phyloP scores from a whole-genome alignment of 352 stramenopile genomes.

The Sclerospora graminicola region DNA sequence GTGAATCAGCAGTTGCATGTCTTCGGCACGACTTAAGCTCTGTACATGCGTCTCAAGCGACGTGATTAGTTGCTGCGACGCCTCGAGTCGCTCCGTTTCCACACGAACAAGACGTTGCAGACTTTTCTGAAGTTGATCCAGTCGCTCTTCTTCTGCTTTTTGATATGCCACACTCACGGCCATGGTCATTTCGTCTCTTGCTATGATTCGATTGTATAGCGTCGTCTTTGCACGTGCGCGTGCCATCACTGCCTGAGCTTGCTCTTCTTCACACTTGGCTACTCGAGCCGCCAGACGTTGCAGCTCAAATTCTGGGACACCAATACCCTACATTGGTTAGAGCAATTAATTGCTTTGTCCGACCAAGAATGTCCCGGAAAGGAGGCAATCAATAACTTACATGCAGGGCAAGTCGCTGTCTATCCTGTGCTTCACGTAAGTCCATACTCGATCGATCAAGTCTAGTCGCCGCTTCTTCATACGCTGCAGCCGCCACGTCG shows the following conservation, averaged over 20 bases:
- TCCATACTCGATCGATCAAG: slow-evolving; percentile 33
- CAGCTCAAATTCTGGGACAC: slow-evolving; percentile 73
- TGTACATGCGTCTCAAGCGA: slow-evolving; percentile 49
- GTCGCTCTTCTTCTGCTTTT: slow-evolving; percentile 69
- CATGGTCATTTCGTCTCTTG: slow-evolving; percentile 86
- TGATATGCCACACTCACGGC: slow-evolving; percentile 81
- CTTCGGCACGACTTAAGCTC: slow-evolving; percentile 55
- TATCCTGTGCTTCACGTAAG: slow-evolving; percentile 38
- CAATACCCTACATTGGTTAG: slow-evolving; percentile 44
- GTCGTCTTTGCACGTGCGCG: slow-evolving; percentile 58
- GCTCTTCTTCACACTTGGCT: slow-evolving; percentile 48
- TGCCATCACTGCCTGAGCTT: slow-evolving; percentile 39
- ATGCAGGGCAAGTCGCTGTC: slow-evolving; percentile 60
- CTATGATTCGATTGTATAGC: slow-evolving; percentile 74
- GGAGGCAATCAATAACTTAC: no score
- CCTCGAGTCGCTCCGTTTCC: slow-evolving; percentile 63
- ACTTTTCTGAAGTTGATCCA: slow-evolving; percentile 67
- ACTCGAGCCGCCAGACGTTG: slow-evolving; percentile 57
- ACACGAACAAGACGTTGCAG: slow-evolving; percentile 64
- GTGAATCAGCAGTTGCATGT: slow-evolving; percentile 80
- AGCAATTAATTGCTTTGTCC: no score
- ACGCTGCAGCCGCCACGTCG: slow-evolving; percentile 22
- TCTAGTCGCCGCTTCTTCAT: slow-evolving; percentile 29
- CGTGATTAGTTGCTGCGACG: slow-evolving; percentile 44
- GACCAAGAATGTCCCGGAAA: no score